These are phyloP conservation scores for Aspergillus caelatus DNA, from an alignment of 2,329 filamentous ascomycete genomes.

Conservation along the genomic window DNA sequence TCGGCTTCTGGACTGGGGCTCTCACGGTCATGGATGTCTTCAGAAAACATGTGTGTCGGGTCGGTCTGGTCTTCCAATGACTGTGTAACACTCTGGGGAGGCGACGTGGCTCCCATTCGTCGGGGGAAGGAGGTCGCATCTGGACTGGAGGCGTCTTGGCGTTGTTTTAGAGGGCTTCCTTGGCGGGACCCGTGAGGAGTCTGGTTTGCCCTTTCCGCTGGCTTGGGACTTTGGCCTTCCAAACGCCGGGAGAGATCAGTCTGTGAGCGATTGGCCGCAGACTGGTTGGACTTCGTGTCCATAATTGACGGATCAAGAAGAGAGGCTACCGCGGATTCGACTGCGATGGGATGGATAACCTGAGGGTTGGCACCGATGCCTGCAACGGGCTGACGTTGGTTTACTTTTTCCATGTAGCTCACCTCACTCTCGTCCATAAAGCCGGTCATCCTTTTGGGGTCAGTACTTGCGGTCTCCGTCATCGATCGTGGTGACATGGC, in stretches of 20 bases:
- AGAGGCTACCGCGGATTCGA: conserved; percentile 90
- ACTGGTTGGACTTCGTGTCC: conserved; percentile 60
- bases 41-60: conserved; percentile 65
- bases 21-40: conserved; percentile 75
- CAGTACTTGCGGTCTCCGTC: conserved; percentile 50
- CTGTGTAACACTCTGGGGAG: conserved; percentile 57
- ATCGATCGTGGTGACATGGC: conserved; percentile 27
- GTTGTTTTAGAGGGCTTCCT: conserved; percentile 52
- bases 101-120: conserved; percentile 50
- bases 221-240: conserved; percentile 30
- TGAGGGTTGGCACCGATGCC: conserved; percentile 73
- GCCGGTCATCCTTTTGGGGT: conserved; percentile 55
- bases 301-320: conserved; percentile 81
- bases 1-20: conserved; percentile 18
- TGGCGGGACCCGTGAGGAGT: conserved; percentile 30
- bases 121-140: conserved; percentile 44
- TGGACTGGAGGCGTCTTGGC: conserved; percentile 38
- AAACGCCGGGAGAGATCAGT: conserved; percentile 45
- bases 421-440: conserved; percentile 61
- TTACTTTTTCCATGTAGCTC: conserved; percentile 60
- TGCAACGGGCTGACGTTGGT: conserved; percentile 70
- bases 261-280: conserved; percentile 48
- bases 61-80: conserved; percentile 48
- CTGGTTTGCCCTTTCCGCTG: conserved; percentile 22
- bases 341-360: conserved; percentile 71